Evolutionary conservation across 2,329 filamentous ascomycete species (phyloP), one percentile per base, ranked within the genome.

Genomic region (Ophiostoma himal-ulmi): DNA sequence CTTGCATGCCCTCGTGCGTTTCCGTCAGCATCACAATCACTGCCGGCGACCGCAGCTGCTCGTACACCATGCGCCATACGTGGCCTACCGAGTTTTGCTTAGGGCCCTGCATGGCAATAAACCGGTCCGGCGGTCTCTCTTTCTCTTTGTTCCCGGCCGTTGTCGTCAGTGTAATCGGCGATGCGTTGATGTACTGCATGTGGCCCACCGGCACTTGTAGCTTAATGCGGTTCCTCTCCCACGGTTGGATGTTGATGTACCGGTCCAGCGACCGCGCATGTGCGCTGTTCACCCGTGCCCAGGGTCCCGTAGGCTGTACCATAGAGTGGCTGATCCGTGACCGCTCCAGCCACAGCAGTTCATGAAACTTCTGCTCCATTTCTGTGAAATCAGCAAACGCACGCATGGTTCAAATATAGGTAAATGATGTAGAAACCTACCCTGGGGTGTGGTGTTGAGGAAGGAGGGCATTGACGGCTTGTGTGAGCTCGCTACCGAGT

Each of bases 11-110:
- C 79, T 98, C 94, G 77, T 91, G 85, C 36, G 93, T 94, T 77
- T 93, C 92, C 2, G 94, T 99, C 73, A 99, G 86, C 92, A 98
- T 97, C 71, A 98, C 89, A 69, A 98, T 90, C 70, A 98, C 92
- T 1, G 88, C 93, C 2, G 90, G 88, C 65, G 89, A 88, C 36
- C 81, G 77, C 68, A 85, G 79, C 79, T 96, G 92, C 76, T 96
- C 89, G 78, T 92, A 91, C 48, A 97, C 84, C 95, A 99, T 99
- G 77, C 95, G 92, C 92, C 94, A 99, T 74, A 96, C 91, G 77
- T 96, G 93, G 74, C 89, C 87, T 70, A 90, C 84, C 20, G 91
- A 92, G 36, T 87, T 86, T 72, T 84, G 80, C 76, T 94, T 97
- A 6, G 95, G 95, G 0, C 95, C 95, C 81, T 96, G 93, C 78